These are phyloP conservation scores for Lycium barbarum DNA, from an alignment of 257 asterid genomes.

Conservation along the genomic window DNA sequence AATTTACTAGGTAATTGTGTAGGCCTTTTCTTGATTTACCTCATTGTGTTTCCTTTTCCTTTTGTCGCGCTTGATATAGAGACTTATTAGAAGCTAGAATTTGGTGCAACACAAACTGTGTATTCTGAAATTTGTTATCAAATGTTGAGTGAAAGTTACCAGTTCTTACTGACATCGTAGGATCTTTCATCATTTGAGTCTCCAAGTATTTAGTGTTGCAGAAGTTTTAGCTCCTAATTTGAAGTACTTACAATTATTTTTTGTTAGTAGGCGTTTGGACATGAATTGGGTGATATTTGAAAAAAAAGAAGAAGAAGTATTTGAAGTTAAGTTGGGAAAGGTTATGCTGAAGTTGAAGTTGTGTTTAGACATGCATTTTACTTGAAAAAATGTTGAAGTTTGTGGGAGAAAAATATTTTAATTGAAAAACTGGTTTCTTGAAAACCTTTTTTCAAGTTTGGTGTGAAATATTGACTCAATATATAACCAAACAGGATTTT, in stretches of 20 bases:
- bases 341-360: too few species aligned
- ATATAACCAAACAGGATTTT: too few species aligned
- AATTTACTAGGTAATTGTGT: not conserved
- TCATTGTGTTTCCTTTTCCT: not conserved
- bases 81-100: not conserved
- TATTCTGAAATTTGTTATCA: constrained; percentile 4
- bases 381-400: too few species aligned
- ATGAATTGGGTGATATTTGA: too few species aligned
- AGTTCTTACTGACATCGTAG: not conserved
- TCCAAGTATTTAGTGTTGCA: not conserved
- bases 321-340: too few species aligned
- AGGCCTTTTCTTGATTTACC: not conserved
- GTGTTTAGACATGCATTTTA: too few species aligned
- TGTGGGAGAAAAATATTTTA: too few species aligned
- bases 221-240: not conserved
- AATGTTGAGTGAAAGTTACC: not conserved
- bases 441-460: too few species aligned
- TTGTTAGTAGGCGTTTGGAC: not conserved
- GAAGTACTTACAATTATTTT: not conserved
- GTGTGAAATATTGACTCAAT: too few species aligned
- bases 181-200: not conserved
- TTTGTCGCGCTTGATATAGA: not conserved
- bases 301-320: too few species aligned
- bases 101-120: not conserved
- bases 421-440: too few species aligned